Evolutionary conservation across 1,284 basidiomycete species (phyloP).

Genomic region (Microbotryum silenes-acaulis): DNA sequence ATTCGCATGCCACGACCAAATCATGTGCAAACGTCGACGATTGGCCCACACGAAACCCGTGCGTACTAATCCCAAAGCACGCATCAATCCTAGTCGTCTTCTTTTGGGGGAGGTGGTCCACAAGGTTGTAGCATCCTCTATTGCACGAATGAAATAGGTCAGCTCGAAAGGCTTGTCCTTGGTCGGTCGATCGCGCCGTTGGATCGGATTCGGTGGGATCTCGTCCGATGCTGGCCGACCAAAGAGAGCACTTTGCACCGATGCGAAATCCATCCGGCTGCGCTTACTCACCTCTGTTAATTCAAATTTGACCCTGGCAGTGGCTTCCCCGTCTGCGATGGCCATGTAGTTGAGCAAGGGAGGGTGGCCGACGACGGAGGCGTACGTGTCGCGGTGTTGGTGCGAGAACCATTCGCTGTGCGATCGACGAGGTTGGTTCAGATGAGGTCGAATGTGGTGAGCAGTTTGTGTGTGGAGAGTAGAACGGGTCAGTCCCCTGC

Average conservation of each 20-base stretch:
- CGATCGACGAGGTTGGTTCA: background rate
- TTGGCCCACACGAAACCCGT: too few species aligned
- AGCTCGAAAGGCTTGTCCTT: slow-evolving; percentile 2
- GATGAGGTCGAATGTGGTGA: background rate
- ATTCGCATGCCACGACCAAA: too few species aligned
- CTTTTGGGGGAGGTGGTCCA: slow-evolving; percentile 85
- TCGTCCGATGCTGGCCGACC: background rate
- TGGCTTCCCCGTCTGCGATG: slow-evolving; percentile 85
- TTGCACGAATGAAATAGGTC: background rate
- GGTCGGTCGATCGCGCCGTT: slow-evolving; percentile 1
- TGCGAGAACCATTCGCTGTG: slow-evolving; percentile 92
- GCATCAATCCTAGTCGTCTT: slow-evolving; percentile 48
- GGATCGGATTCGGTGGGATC: background rate
- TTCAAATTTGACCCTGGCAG: slow-evolving; percentile 86
- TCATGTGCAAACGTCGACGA: too few species aligned
- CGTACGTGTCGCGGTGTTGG: slow-evolving; percentile 88
- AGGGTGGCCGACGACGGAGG: slow-evolving; percentile 86
- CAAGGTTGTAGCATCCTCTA: slow-evolving; percentile 96
- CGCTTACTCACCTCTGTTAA: slow-evolving; percentile 71
- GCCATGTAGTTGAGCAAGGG: slow-evolving; percentile 77
- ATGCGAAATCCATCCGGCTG: background rate
- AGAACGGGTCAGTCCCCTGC: background rate
- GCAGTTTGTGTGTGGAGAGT: background rate
- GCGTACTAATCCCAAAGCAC: too few species aligned
- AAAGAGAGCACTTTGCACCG: background rate